Percentiles rank a stretch among this genome's conserved stretches.
Evolutionary conservation across 805 yeast species (phyloP).

Genomic region (Candida ulmi): DNA sequence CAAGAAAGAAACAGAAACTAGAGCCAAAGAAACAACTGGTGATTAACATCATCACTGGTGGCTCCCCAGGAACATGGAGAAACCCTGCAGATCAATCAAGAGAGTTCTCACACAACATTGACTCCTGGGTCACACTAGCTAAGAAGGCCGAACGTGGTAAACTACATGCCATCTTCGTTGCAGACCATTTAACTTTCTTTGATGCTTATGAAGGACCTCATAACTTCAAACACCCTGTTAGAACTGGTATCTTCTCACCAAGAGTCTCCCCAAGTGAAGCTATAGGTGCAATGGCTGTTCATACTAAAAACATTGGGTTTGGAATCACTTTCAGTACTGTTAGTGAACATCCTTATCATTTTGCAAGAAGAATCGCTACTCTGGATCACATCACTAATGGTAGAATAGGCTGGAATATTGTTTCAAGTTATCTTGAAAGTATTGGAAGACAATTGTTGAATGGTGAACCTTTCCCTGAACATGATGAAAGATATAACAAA

Average conservation of each 20-base stretch:
- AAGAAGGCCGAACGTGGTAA: slow-evolving; percentile 30
- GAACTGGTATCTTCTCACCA: slow-evolving; percentile 19
- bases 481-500: neutral
- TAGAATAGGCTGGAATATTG: slow-evolving; percentile 37
- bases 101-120: neutral
- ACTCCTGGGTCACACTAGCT: slow-evolving; percentile 28
- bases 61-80: slow-evolving; percentile 1
- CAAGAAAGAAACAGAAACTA: slow-evolving; percentile 3
- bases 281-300: slow-evolving; percentile 32
- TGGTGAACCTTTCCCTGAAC: neutral
- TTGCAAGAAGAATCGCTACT: slow-evolving; percentile 30
- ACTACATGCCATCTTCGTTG: slow-evolving; percentile 30
- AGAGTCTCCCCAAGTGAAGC: slow-evolving; percentile 27
- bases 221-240: slow-evolving; percentile 26
- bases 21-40: slow-evolving; percentile 1
- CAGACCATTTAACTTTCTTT: slow-evolving; percentile 31
- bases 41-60: slow-evolving; percentile 2
- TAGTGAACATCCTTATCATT: slow-evolving; percentile 33
- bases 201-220: slow-evolving; percentile 34
- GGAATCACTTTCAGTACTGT: slow-evolving; percentile 36
- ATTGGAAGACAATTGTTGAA: neutral
- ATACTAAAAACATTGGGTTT: slow-evolving; percentile 31
- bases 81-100: slow-evolving; percentile 3
- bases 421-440: slow-evolving; percentile 6
- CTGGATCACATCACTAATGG: slow-evolving; percentile 34